A percentile compares a stretch with the other conserved stretches of the same genome.
Conservation (phyloP, 2,329 filamentous ascomycete species). For the Epichloe gansuensis region DNA sequence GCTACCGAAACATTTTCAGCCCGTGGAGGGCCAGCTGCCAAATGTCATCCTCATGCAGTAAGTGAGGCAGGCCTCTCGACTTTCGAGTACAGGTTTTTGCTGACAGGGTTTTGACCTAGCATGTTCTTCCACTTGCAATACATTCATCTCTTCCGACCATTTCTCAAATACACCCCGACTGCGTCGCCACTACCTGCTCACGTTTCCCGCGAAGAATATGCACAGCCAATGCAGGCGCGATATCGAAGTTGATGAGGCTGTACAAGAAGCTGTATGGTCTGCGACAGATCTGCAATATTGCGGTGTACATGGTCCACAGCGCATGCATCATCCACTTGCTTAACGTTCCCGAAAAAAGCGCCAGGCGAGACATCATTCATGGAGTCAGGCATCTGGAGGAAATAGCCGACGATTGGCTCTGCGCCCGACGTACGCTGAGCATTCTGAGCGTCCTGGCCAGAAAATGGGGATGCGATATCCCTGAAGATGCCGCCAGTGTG, state of each 20-base stretch:
- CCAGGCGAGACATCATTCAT: slow-evolving; percentile 78
- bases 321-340: slow-evolving; percentile 91
- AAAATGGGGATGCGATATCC: slow-evolving; percentile 84
- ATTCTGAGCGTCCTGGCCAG: slow-evolving; percentile 74
- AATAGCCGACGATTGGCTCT: slow-evolving; percentile 90
- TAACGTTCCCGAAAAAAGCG: slow-evolving; percentile 85
- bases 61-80: slow-evolving; percentile 11
- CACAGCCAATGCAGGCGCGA: slow-evolving; percentile 75
- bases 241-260: slow-evolving; percentile 86
- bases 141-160: slow-evolving; percentile 90
- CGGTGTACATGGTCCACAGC: slow-evolving; percentile 88
- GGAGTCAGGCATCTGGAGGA: slow-evolving; percentile 88
- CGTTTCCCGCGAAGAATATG: slow-evolving; percentile 87
- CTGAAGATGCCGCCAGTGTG: slow-evolving; percentile 66
- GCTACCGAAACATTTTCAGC: slow-evolving; percentile 75
- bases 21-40: slow-evolving; percentile 78
- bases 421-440: slow-evolving; percentile 70
- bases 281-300: slow-evolving; percentile 90
- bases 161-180: slow-evolving; percentile 75
- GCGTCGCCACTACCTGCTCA: slow-evolving; percentile 75
- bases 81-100: not conserved
- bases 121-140: slow-evolving; percentile 97
- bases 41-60: slow-evolving; percentile 76
- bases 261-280: slow-evolving; percentile 90
- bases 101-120: slow-evolving; percentile 34